Evolutionary conservation across 2,329 filamentous ascomycete genomes (phyloP).

Genomic region (Chaetomium olivaceum): DNA sequence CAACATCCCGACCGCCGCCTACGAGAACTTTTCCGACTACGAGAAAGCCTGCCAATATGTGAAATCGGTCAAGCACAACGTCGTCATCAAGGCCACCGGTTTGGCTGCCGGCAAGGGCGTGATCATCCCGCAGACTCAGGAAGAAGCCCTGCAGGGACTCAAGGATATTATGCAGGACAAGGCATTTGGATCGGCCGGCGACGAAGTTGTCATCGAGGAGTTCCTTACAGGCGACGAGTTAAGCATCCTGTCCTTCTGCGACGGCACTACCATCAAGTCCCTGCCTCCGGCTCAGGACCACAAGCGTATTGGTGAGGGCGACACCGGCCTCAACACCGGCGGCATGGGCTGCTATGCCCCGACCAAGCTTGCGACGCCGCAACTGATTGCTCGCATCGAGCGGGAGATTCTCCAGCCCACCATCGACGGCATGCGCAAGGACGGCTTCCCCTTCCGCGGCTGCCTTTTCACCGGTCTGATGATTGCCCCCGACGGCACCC

Average conservation of each 20-base stretch:
- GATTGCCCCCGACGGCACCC: slow-evolving; percentile 73
- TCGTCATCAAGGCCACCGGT: slow-evolving; percentile 93
- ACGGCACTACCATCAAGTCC: slow-evolving; percentile 80
- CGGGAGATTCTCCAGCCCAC: slow-evolving; percentile 84
- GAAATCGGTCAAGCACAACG: slow-evolving; percentile 66
- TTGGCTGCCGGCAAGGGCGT: slow-evolving; percentile 95
- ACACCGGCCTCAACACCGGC: slow-evolving; percentile 89
- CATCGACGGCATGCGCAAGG: slow-evolving; percentile 81
- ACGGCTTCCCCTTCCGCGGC: slow-evolving; percentile 72
- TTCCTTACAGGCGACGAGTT: slow-evolving; percentile 89
- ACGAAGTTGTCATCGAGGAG: slow-evolving; percentile 94
- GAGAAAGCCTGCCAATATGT: slow-evolving; percentile 73
- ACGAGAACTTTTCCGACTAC: slow-evolving; percentile 84
- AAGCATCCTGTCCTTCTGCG: slow-evolving; percentile 86
- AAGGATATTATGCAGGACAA: slow-evolving; percentile 87
- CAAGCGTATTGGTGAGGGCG: slow-evolving; percentile 90
- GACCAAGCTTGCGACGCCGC: slow-evolving; percentile 74
- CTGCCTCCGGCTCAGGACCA: slow-evolving; percentile 94
- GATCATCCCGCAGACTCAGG: slow-evolving; percentile 77
- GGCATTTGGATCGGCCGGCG: slow-evolving; percentile 82
- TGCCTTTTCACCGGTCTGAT: slow-evolving; percentile 89
- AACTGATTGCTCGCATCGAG: slow-evolving; percentile 77
- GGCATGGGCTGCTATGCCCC: slow-evolving; percentile 98
- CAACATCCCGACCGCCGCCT: slow-evolving; percentile 85
- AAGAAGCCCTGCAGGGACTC: slow-evolving; percentile 79